phyloP scores from a whole-genome alignment of 208 protist genomes.

The Trypanosoma conorhini region DNA sequence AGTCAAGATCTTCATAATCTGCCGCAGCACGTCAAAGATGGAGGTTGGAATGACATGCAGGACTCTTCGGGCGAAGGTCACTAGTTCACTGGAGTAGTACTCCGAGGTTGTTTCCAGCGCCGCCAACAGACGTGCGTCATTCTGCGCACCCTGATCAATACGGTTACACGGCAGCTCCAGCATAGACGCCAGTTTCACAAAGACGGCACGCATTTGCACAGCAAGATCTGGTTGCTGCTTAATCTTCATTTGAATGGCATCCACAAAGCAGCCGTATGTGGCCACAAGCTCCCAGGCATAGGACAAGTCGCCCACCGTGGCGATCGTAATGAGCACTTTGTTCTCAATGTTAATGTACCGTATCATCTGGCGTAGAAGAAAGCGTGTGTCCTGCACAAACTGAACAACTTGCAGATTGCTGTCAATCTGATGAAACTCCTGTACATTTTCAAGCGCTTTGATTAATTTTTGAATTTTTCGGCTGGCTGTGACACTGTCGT shows the following conservation, averaged over 20 bases:
- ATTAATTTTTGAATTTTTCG: conserved; percentile 97
- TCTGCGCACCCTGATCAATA: conserved; percentile 87
- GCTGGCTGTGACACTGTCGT: conserved; percentile 77
- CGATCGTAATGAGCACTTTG: conserved; percentile 84
- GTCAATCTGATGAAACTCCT: conserved; percentile 95
- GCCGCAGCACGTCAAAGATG: conserved; percentile 95
- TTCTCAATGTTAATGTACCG: conserved; percentile 95
- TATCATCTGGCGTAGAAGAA: conserved; percentile 93
- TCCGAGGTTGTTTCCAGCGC: conserved; percentile 91
- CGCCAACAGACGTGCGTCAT: conserved; percentile 48
- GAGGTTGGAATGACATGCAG: conserved; percentile 96
- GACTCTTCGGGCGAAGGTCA: conserved; percentile 93
- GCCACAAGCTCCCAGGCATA: conserved; percentile 97
- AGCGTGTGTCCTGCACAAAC: conserved; percentile 90
- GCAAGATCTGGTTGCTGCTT: conserved; percentile 89
- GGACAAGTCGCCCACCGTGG: conserved; percentile 94
- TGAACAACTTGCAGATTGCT: conserved; percentile 90
- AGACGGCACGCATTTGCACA: conserved; percentile 95
- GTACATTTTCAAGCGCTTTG: conserved; percentile 95
- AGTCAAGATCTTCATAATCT: conserved; percentile 95
- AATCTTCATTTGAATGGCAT: conserved; percentile 94
- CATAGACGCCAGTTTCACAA: conserved; percentile 97
- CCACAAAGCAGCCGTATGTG: conserved; percentile 81
- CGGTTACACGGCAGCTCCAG: conserved; percentile 95
- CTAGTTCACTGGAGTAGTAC: conserved; percentile 94